Evolutionary conservation across 1,284 basidiomycete genomes (phyloP), one percentile per base, ranked within the genome.

Genomic region (Lignosus rhinocerotis): DNA sequence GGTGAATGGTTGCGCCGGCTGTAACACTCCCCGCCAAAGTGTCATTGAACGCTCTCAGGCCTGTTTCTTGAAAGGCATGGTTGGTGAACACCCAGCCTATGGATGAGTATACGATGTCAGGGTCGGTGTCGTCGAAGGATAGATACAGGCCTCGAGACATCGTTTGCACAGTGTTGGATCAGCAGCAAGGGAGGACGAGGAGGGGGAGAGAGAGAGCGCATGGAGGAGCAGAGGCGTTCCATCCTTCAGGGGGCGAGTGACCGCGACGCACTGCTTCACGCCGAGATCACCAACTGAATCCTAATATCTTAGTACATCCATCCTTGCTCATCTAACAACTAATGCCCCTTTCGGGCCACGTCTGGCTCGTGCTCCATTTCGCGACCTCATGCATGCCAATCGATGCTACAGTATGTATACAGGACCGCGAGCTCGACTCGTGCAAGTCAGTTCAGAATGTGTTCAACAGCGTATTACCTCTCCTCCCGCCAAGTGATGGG

Each of bases 71-170:
- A 21, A 12, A 6, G 6, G 59, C 50, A 6, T 45, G 25, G 21
- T 51, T 19, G 25, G 54, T 59, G 30, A 56, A 46, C 12, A 53
- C 39, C 61, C 63, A 65, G 6, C 56, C 36, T 14, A 47, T 50
- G 34, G 32, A 34, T 6, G 53, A 57, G 50, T 60, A 65, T 16
- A 11, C 21, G 12, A 65, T 43, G 19, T n/a, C 32, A n/a, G 56
- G 42, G 46, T 50, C 34, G 3, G 61, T 65, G 36, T 65, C 57
- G 54, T 65, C 63, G 43, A 65, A 43, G 59, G 53, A 59, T 43
- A 58, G 54, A 14, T 55, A 62, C 4, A 48, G 16, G 30, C 19
- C 17, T 19, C 38, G 42, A n/a, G 55, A 49, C 34, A 56, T 42
- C 45, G 52, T 58, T 31, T 30, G 12, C 19, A 45, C 10, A 31